Evolutionary conservation across 2,329 filamentous ascomycete genomes (phyloP), one percentile per base, ranked within the genome.

Genomic region (Trichoderma koningii): DNA sequence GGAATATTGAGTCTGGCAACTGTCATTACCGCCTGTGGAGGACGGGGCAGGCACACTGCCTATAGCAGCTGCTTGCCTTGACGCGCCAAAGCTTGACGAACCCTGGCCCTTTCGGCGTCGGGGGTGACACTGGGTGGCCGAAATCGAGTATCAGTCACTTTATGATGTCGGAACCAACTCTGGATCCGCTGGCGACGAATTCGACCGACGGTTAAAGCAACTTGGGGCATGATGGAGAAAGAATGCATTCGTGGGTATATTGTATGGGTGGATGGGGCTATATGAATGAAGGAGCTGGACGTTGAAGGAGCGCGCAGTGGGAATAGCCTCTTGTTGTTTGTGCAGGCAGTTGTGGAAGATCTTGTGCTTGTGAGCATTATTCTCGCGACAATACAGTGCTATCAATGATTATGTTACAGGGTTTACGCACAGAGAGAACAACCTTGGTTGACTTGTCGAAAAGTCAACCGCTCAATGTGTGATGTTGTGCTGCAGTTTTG

Each of bases 111-210:
- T 9, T 7, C 38, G 17, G 34, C 9, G 19, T 53, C 14, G 4
- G 23, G 14, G 19, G n/a, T 19, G 34, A 34, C 7, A 10, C 42
- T 51, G 17, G 30, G 28, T 38, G 19, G 19, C 45, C 34, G 38
- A 38, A 62, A 7, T 62, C n/a, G 48, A 62, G n/a, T 17, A 44
- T 15, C 1, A 26, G 21, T 26, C n/a, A 52, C 52, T 62, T 52
- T 34, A 14, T 42, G 15, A 41, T 50, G 10, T 51, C 19, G 47
- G 34, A 30, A 52, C 23, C 30, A 45, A 5, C 34, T 14, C 5
- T 12, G 60, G 60, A 26, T 7, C 41, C 45, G 34, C 10, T 12
- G 6, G 38, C 15, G n/a, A 28, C 6, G 41, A 47, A 38, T n/a
- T 55, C 42, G 17, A 55, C 19, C 41, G 21, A 10, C 41, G 15